These are phyloP conservation scores for Copromyces sp. DNA, from an alignment of 495 filamentous ascomycete species.

Conservation along the genomic window DNA sequence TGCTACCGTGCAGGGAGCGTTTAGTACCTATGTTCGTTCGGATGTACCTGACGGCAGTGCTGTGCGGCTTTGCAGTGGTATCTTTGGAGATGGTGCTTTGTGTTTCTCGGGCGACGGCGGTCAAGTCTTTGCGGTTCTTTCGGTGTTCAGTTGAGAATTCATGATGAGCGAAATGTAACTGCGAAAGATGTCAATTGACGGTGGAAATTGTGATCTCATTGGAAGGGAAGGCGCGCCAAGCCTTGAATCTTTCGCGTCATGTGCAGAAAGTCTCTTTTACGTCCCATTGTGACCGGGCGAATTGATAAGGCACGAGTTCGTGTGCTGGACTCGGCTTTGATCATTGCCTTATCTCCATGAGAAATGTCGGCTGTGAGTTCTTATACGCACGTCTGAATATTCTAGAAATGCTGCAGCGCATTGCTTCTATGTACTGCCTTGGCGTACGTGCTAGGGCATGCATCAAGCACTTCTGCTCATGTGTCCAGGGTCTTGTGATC, in stretches of 20 bases:
- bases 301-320: not conserved
- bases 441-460: not conserved
- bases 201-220: not conserved
- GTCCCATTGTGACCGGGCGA: not conserved
- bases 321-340: not conserved
- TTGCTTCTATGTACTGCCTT: not conserved
- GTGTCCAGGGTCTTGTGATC: not conserved
- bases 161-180: not conserved
- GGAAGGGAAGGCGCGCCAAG: not conserved
- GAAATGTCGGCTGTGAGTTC: not conserved
- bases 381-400: not conserved
- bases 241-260: not conserved
- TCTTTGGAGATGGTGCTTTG: not conserved
- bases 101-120: not conserved
- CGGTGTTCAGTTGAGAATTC: not conserved
- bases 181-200: not conserved
- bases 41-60: not conserved
- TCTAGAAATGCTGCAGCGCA: not conserved
- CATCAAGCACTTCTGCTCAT: not conserved
- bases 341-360: not conserved
- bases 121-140: constrained; percentile 2
- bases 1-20: not conserved
- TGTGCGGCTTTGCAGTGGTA: not conserved
- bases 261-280: not conserved
- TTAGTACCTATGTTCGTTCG: not conserved